phyloP scores from a whole-genome alignment of 2,329 filamentous ascomycete species.

The Saccharata proteae region DNA sequence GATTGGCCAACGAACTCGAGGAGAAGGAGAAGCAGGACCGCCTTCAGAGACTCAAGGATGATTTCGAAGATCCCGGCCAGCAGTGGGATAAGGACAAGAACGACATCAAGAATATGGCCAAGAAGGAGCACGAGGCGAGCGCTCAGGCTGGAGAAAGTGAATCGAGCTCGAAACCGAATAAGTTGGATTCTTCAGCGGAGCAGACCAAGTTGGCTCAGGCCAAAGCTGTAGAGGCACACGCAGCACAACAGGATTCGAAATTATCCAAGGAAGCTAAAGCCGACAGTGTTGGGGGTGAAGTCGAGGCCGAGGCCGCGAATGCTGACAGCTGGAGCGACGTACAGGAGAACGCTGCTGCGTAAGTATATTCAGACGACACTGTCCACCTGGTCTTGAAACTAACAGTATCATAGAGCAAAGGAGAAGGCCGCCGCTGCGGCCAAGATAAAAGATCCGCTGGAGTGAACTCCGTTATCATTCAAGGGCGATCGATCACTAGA shows the following conservation, averaged over 20 bases:
- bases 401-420: conserved; percentile 2
- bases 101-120: conserved; percentile 57
- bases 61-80: conserved; percentile 61
- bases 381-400: too few species aligned
- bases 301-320: too few species aligned
- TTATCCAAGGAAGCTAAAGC: too few species aligned
- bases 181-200: conserved; percentile 4
- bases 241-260: too few species aligned
- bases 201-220: conserved; percentile 1
- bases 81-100: conserved; percentile 90
- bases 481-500: too few species aligned
- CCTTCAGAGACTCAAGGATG: conserved; percentile 65
- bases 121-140: conserved; percentile 39
- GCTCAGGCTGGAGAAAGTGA: too few species aligned
- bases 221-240: background rate
- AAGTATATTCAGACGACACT: too few species aligned
- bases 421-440: background rate
- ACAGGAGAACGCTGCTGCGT: conserved; percentile 4
- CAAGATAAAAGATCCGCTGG: conserved; percentile 9
- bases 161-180: too few species aligned
- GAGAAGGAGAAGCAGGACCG: conserved; percentile 62
- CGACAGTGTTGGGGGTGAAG: too few species aligned
- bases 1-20: conserved; percentile 65
- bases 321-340: too few species aligned
- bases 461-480: too few species aligned